These are phyloP conservation scores for Cytospora schulzeri DNA, from an alignment of 2,329 filamentous ascomycete species.

Conservation along the genomic window DNA sequence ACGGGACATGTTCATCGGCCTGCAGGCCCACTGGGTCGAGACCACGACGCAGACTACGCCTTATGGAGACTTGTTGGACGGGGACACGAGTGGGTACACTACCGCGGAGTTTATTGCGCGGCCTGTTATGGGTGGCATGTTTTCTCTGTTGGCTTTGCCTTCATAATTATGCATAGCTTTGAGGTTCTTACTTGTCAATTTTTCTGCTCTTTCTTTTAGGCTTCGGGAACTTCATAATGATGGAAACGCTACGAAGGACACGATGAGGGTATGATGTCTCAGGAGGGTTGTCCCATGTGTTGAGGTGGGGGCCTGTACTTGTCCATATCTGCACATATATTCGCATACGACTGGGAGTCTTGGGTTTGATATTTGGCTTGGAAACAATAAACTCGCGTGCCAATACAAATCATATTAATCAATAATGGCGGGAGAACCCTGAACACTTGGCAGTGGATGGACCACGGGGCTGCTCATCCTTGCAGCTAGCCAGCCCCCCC, in stretches of 20 bases:
- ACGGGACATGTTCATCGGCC: conserved; percentile 65
- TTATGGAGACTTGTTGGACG: conserved; percentile 75
- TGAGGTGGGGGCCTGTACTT: neutral
- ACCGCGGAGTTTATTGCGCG: conserved; percentile 72
- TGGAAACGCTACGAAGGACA: neutral
- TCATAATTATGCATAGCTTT: neutral
- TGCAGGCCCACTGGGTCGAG: conserved; percentile 74
- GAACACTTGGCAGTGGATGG: too few relatives aligned
- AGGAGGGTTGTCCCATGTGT: neutral
- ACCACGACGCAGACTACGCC: conserved; percentile 59
- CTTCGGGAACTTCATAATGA: neutral
- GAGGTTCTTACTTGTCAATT: neutral
- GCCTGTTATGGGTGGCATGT: conserved; percentile 79
- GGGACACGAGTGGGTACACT: conserved; percentile 67
- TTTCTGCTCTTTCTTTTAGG: neutral
- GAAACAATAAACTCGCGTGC: neutral
- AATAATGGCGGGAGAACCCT: neutral
- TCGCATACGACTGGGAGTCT: neutral
- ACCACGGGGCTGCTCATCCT: neutral
- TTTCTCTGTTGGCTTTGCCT: conserved; percentile 71
- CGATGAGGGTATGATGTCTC: neutral
- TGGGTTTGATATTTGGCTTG: neutral
- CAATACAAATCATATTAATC: neutral
- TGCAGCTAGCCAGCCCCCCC: neutral
- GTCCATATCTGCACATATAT: neutral